A percentile compares a stretch with the other conserved stretches of the same genome.
Evolutionary conservation across 2,329 filamentous ascomycete genomes (phyloP).

Genomic region (Pleomassaria siparia): DNA sequence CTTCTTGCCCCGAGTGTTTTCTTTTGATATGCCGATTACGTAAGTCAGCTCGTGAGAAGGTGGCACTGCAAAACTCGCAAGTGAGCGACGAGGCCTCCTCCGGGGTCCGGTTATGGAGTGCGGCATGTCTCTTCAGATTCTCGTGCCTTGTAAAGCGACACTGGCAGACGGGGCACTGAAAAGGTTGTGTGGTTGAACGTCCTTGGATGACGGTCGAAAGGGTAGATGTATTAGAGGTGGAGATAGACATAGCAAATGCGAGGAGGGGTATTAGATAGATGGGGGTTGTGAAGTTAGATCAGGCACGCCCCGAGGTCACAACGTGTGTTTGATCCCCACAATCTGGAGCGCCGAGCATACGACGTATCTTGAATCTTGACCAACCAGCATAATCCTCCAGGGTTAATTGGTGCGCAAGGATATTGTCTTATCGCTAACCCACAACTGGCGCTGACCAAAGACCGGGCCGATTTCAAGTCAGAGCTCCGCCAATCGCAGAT

Average conservation of each 20-base stretch:
- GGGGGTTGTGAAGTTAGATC: neutral
- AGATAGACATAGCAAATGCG: constrained; percentile 4
- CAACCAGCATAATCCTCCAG: neutral
- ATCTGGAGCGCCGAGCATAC: neutral
- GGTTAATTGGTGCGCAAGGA: neutral
- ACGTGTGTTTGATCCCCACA: neutral
- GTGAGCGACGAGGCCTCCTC: constrained; percentile 12
- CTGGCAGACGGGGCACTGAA: constrained; percentile 19
- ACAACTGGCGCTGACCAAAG: neutral
- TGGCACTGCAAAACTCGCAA: constrained; percentile 19
- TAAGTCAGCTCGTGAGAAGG: constrained; percentile 21
- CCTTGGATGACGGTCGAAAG: neutral
- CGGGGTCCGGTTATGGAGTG: constrained; percentile 14
- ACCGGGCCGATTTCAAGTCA: neutral
- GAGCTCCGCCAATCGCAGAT: too few species aligned
- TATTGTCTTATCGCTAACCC: neutral
- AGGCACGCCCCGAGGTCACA: neutral
- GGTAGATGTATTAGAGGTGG: neutral
- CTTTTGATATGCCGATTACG: constrained; percentile 22
- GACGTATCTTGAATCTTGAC: neutral
- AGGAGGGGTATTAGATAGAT: neutral
- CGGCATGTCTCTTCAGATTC: constrained; percentile 24
- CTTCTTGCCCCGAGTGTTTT: constrained; percentile 16
- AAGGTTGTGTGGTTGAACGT: constrained; percentile 16
- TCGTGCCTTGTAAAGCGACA: constrained; percentile 25